Evolutionary conservation across 148 eudicot species (phyloP).

Genomic region (Nepenthes mirabilis): DNA sequence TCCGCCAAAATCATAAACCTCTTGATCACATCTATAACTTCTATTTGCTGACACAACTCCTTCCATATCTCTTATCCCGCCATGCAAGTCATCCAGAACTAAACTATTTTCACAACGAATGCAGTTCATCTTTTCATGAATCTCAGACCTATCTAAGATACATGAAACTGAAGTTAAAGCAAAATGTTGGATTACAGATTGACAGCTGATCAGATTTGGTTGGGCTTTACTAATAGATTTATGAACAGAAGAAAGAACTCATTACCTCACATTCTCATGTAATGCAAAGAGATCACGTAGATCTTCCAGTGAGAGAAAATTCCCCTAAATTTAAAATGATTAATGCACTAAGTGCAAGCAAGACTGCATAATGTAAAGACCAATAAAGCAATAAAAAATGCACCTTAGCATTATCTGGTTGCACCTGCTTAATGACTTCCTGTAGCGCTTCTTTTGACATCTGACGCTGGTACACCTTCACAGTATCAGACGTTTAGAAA

Average conservation of each 20-base stretch:
- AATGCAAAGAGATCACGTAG: slow-evolving; percentile 82
- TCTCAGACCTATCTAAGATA: slow-evolving; percentile 56
- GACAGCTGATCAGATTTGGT: neutral
- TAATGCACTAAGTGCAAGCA: neutral
- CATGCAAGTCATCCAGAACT: slow-evolving; percentile 13
- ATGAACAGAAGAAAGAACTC: slow-evolving; percentile 3
- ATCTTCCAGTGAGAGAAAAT: slow-evolving; percentile 78
- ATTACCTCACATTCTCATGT: slow-evolving; percentile 55
- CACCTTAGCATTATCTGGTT: slow-evolving; percentile 40
- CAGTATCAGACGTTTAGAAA: slow-evolving; percentile 1
- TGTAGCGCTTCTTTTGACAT: slow-evolving; percentile 99
- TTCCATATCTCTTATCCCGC: slow-evolving; percentile 10
- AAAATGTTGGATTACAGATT: neutral
- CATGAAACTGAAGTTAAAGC: neutral
- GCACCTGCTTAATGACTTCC: slow-evolving; percentile 88
- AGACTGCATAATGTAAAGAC: neutral
- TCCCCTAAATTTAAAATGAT: slow-evolving; percentile 44
- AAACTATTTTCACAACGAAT: slow-evolving; percentile 39
- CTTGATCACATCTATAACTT: slow-evolving; percentile 24
- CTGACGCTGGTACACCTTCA: slow-evolving; percentile 99
- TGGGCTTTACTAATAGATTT: neutral
- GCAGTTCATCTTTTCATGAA: slow-evolving; percentile 94
- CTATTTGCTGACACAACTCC: slow-evolving; percentile 16
- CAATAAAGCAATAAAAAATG: slow-evolving; percentile 12
- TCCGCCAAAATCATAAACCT: slow-evolving; percentile 67